Base-by-base conservation (phyloP, 495 filamentous ascomycete genomes). In the Neurospora tetrasperma region DNA sequence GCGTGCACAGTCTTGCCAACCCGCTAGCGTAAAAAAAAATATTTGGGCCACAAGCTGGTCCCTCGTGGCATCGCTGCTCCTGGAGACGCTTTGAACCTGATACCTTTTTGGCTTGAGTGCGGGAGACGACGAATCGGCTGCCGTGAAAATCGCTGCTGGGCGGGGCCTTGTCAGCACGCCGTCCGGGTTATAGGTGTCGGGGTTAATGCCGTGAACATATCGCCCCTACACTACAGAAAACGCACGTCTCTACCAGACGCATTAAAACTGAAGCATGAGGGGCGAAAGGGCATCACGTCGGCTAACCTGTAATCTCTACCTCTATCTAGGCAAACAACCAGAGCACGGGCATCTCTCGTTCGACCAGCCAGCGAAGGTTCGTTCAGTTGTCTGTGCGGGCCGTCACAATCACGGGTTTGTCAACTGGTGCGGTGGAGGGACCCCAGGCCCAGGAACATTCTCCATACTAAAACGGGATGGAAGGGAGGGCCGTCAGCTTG, bases 31-130 rank as follows among this genome's bases (percentile, higher is more conserved):
- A 76, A 72, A 80, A 80, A 81, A 81, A 80, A 80, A 80, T 31
- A 78, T 80, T 81, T 80, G 78, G 79, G 76, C 76, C 74, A 79
- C 75, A 80, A 78, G 79, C 69, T 73, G 73, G 62, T 68, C 70
- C 71, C 54, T 66, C 54, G 54, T 66, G 27, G 54, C 35, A 66
- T 31, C 54, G 54, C 54, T 62, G 54, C 54, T 62, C 7, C 54
- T 66, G 54, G 54, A 66, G 54, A 66, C 54, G 54, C 54, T 66
- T 66, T 14, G 54, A 35, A 38, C 54, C 27, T 66, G 54, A 14
- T 66, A 66, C 54, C 54, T 66, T 66, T 62, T 62, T 35, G 54
- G 27, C 54, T 62, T 14, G 27, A 31, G 27, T 31, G 54, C 54
- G 27, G 27, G 27, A 66, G 54, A 66, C 35, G 27, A 66, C 54